Evolutionary conservation across 140 eudicot genomes (phyloP).

Genomic region (Stevia rebaudiana): DNA sequence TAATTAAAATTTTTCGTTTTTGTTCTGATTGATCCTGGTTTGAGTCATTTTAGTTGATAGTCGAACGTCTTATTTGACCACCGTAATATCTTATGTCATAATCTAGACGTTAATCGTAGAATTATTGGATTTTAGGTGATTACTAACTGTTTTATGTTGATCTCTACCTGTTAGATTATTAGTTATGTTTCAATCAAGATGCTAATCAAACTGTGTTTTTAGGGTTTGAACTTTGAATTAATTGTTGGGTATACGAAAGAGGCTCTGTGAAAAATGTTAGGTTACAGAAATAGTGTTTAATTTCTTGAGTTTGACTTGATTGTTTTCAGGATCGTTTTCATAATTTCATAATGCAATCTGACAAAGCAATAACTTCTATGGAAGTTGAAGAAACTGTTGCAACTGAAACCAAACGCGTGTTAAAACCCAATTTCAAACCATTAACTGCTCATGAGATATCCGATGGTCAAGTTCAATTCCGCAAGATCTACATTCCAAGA

Average conservation of each 20-base stretch:
- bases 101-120: neutral
- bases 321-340: neutral
- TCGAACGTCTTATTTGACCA: neutral
- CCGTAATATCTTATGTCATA: neutral
- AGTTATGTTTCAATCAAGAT: neutral
- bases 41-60: neutral
- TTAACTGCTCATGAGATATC: conserved; percentile 73
- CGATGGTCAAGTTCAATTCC: conserved; percentile 64
- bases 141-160: neutral
- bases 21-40: neutral
- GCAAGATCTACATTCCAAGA: conserved; percentile 54
- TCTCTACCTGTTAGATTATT: neutral
- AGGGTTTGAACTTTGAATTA: neutral
- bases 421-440: conserved; percentile 60
- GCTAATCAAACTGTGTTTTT: neutral
- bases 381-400: conserved; percentile 31
- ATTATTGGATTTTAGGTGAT: neutral
- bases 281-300: neutral
- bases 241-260: neutral
- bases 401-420: conserved; percentile 11
- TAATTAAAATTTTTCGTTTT: neutral
- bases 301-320: conserved; percentile 1
- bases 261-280: neutral
- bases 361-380: conserved; percentile 33
- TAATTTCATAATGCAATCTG: conserved; percentile 26